Conservation (phyloP, 2,329 filamentous ascomycete species). For the Pseudogymnoascus sp. region DNA sequence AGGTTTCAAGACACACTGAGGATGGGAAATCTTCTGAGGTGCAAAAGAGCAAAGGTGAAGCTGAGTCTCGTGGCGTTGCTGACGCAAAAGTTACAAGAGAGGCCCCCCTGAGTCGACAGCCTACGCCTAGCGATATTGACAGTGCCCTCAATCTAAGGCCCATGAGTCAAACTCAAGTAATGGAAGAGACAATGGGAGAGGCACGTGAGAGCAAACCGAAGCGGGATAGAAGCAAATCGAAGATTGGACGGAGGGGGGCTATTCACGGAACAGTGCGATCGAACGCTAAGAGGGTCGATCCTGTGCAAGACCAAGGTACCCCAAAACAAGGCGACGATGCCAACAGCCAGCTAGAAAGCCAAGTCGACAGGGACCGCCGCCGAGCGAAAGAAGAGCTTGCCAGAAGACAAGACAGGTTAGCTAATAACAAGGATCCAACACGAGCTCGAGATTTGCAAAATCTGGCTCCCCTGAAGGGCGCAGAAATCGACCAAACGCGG, state of each 20-base stretch:
- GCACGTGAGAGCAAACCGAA: conserved; percentile 21
- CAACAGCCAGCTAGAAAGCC: conserved; percentile 18
- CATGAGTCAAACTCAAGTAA: conserved; percentile 17
- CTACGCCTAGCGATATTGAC: background rate
- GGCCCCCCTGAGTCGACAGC: conserved; percentile 27
- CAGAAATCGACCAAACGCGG: conserved; percentile 65
- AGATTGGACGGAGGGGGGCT: conserved; percentile 15
- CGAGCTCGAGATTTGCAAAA: conserved; percentile 72
- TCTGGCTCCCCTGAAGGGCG: conserved; percentile 59
- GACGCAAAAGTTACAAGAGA: background rate
- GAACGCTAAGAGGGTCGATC: conserved; percentile 52
- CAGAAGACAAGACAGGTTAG: conserved; percentile 76
- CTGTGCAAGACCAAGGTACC: conserved; percentile 32
- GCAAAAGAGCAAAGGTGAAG: background rate
- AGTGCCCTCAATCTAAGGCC: conserved; percentile 2
- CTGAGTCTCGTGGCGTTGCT: background rate
- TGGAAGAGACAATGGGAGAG: conserved; percentile 23
- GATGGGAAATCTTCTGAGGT: background rate
- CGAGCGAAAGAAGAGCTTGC: conserved; percentile 65
- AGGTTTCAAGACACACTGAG: background rate
- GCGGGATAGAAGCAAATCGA: conserved; percentile 10
- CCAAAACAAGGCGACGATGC: background rate
- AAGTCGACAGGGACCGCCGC: conserved; percentile 70
- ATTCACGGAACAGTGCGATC: conserved; percentile 28
- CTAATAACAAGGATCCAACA: conserved; percentile 71